A percentile compares a stretch with the other conserved stretches of the same genome.
Conservation (phyloP, 345 rosid genomes). For the Syzygium jambos region DNA sequence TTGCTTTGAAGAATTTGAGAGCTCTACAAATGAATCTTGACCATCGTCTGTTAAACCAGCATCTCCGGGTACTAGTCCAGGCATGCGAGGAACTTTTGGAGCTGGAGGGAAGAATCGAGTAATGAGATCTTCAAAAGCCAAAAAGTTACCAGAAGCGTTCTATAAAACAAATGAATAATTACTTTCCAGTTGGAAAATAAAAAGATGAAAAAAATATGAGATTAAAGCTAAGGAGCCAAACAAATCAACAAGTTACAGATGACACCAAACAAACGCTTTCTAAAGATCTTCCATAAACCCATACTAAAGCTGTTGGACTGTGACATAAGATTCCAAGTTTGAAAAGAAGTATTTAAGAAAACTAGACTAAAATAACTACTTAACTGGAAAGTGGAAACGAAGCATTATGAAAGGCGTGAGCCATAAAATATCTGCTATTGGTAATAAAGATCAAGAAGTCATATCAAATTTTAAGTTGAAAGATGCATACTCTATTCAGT, state of each 20-base stretch:
- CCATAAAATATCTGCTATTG: neutral
- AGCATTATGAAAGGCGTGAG: neutral
- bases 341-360: neutral
- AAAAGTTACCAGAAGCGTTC: fast-evolving
- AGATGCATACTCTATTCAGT: neutral
- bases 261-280: neutral
- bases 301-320: neutral
- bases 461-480: neutral
- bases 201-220: neutral
- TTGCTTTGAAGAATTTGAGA: neutral
- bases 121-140: neutral
- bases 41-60: neutral
- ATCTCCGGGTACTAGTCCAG: neutral
- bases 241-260: neutral
- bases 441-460: too few species aligned
- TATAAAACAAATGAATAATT: neutral
- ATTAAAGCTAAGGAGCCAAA: neutral
- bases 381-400: too few species aligned
- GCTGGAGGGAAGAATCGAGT: neutral
- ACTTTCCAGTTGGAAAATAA: neutral
- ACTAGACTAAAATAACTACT: neutral
- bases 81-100: neutral
- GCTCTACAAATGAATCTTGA: neutral
- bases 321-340: neutral
- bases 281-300: neutral